Base-by-base conservation (phyloP, 805 yeast genomes). In the Starmerella apis region DNA sequence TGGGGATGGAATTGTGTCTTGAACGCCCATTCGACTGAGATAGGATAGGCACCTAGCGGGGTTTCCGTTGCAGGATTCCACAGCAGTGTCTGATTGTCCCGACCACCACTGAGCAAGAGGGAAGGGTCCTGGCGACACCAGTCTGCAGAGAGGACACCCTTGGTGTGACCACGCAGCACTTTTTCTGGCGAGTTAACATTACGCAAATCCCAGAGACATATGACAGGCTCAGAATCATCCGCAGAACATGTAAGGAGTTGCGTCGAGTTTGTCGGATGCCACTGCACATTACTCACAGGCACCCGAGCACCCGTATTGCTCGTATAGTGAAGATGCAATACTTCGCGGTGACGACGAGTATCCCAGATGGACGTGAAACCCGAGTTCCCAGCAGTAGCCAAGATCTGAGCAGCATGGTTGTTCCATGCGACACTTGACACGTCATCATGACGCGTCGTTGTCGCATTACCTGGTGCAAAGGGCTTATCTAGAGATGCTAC, bases 281-380 rank as follows among this genome's bases (percentile, higher is more conserved):
- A 92, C 51, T 82, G 86, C 13, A 92, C 94, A 53, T 77, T 75
- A 31, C 94, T 79, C 46, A 90, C 74, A 49, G 81, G 81, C 22
- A 87, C 81, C 61, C 82, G 76, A 32, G 51, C 45, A 25, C 71
- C 64, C 19, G 52, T 18, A 3, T 72, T 65, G 11, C 77, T 69
- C 20, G 80, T 71, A 65, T 86, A 85, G 50, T 79, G 76, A 63
- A 92, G 73, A 65, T 86, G 95, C 54, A 92, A 70, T 22, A 90
- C 95, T 68, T 90, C 96, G 61, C 86, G 78, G 63, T 81, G 82
- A 36, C 87, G 79, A 62, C 83, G 84, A 57, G 88, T 71, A 68
- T 92, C 97, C 96, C 96, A 92, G 57, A 92, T 81, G 1, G 96
- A 82, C 3, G 96, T 81, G 64, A 78, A 83, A 14, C 94, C 94